Conservation (phyloP, 306 rosid genomes). For the Inga laurina region DNA sequence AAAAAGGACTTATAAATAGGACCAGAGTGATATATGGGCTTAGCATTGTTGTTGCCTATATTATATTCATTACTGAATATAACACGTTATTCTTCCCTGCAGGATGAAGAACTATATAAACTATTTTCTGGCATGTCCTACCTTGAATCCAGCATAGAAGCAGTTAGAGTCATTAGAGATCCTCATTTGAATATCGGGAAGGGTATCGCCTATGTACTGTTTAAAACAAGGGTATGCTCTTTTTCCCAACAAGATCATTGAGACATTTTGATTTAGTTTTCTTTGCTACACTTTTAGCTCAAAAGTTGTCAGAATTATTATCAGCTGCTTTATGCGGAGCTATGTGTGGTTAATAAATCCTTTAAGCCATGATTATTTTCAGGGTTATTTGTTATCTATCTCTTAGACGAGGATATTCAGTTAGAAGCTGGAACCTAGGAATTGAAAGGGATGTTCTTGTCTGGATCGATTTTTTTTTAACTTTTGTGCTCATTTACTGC, state of each 20-base stretch:
- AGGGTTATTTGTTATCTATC: conserved; percentile 15
- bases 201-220: conserved; percentile 87
- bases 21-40: neutral
- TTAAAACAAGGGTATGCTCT: conserved; percentile 73
- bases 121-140: conserved; percentile 68
- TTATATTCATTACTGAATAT: conserved; percentile 19
- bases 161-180: conserved; percentile 85
- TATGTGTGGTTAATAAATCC: conserved; percentile 10
- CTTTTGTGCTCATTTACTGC: conserved; percentile 11
- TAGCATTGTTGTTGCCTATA: neutral
- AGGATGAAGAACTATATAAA: conserved; percentile 94
- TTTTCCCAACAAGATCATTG: neutral
- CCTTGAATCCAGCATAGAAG: conserved; percentile 68
- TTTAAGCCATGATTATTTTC: neutral
- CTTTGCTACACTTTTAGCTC: conserved; percentile 12
- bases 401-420: conserved; percentile 5
- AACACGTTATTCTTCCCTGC: conserved; percentile 32
- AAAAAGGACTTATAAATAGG: too few species aligned
- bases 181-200: conserved; percentile 78
- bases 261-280: conserved; percentile 3
- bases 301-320: neutral
- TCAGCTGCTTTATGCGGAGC: neutral
- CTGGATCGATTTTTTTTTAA: neutral
- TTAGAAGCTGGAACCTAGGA: conserved; percentile 8
- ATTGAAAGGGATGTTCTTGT: neutral